Base-by-base conservation (phyloP, 2,329 filamentous ascomycete species). In the Aspergillus sp. region DNA sequence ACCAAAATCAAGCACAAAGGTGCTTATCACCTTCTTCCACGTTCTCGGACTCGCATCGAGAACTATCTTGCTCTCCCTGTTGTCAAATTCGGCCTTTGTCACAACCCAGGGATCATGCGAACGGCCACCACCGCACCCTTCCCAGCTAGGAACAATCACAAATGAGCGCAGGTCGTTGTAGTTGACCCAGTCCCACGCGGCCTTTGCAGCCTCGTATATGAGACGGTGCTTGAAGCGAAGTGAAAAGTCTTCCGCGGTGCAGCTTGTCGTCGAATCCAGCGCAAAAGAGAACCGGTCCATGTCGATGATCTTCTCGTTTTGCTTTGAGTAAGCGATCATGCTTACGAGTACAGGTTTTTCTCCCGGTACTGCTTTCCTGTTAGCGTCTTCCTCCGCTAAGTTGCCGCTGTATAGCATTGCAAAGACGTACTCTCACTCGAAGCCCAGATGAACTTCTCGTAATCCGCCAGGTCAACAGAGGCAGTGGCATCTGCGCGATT, bases 131-230 rank as follows among this genome's bases (percentile, higher is more conserved):
- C 60, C 60, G 9, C 60, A 62, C 11, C 59, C 59, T 25, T 57
- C 8, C 59, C 59, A 61, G 19, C 54, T 57, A 13, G 59, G 45
- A 6, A 62, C 46, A 15, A 62, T 22, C 6, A 62, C 55, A 15
- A 62, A 62, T 3, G 55, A 59, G 17, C 60, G 60, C 31, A 59
- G 50, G 30, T 62, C 60, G 19, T 62, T 55, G n/a, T 54, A 62
- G 46, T 62, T 62, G 17, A 62, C 60, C 60, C 60, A 62, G 19
- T 38, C 8, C 60, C 60, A 62, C 5, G 60, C 60, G 1, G 52
- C 22, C 51, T 62, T 62, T 11, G 60, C 60, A 3, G 60, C 60
- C 11, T 47, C n/a, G 22, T 62, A 62, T 50, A 62, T 59, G 22
- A 62, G 55, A 23, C 8, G n/a, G 25, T 55, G 52, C 17, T 62